Base-by-base conservation (phyloP, 2,329 filamentous ascomycete species). In the Scortechinia acanthostroma region DNA sequence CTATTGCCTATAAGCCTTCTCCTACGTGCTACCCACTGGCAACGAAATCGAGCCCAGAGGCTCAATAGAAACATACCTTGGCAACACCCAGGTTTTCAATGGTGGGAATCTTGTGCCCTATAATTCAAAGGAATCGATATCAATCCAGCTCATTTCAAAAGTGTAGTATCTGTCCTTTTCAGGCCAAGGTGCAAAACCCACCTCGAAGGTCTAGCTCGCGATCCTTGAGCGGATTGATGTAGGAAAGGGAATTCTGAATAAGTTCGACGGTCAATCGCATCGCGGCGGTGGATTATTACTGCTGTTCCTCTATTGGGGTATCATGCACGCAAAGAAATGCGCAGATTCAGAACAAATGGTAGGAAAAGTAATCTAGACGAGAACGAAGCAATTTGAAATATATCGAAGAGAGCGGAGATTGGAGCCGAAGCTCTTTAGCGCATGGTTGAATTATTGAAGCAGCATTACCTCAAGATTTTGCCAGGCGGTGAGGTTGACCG, bases 201-300 rank as follows among this genome's bases (percentile, higher is more conserved):
- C 93, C 93, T 95, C 93, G 84, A 59, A 98, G 88, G 76, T 97
- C 91, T 66, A 98, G 82, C 80, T 98, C 93, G 68, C 93, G 89
- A 78, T 98, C 93, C 73, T 93, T 95, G 67, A 98, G 80, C 64
- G 91, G 91, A 71, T 97, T 98, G 70, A 97, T 86, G 77, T 96
- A 98, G 65, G 91, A 96, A 55, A 95, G 86, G 62, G 93, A 95
- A 67, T 81, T 83, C 68, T 89, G 81, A 71, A 98, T 94, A 60
- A 97, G 83, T 67, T 97, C 93, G 55, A 88, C 84, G 51, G 91
- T 96, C 71, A 98, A 83, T 76, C 91, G 85, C 93, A 98, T 97
- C 6, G 35, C 17, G 35, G 35, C 35, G 35, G 35, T 40, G 35
- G 17, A 40, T 10, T 13, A 17, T 6, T 40, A 40, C 6, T 6